Percentiles rank a stretch among this genome's conserved stretches.
phyloP scores from a whole-genome alignment of 495 filamentous ascomycete genomes.

The Neurospora sp. region DNA sequence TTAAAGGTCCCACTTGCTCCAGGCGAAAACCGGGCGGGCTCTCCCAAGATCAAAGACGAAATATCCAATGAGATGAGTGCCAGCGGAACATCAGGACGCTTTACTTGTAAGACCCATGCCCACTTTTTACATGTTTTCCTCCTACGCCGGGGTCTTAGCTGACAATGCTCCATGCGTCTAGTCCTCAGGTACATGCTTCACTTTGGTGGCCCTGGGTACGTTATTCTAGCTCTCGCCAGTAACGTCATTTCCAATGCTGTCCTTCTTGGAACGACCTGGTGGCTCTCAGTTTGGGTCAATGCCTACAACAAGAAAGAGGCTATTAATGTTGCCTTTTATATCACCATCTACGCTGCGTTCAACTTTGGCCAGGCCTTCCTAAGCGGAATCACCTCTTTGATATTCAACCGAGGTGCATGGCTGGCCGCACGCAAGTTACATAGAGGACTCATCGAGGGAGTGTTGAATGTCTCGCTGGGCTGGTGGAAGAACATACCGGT shows the following conservation, averaged over 20 bases:
- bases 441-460: conserved; percentile 29
- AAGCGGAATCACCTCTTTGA: conserved; percentile 19
- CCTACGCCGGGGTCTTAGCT: not conserved
- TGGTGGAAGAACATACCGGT: conserved; percentile 48
- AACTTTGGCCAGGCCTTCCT: conserved; percentile 24
- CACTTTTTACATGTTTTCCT: not conserved
- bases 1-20: conserved; percentile 12
- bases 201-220: conserved; percentile 25
- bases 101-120: conserved; percentile 19
- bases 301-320: conserved; percentile 26
- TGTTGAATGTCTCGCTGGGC: conserved; percentile 41
- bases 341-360: conserved; percentile 26
- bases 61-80: conserved; percentile 13
- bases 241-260: conserved; percentile 19
- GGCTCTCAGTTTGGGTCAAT: conserved; percentile 46
- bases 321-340: conserved; percentile 25
- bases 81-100: conserved; percentile 22
- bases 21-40: conserved; percentile 2
- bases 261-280: conserved; percentile 25
- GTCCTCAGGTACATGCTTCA: conserved; percentile 30
- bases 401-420: conserved; percentile 34
- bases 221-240: conserved; percentile 18
- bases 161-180: not conserved
- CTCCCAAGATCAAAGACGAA: not conserved
- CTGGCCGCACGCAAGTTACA: conserved; percentile 37